Base-by-base conservation (phyloP, 768 basidiomycete genomes). In the Leccinum disarticulatum region DNA sequence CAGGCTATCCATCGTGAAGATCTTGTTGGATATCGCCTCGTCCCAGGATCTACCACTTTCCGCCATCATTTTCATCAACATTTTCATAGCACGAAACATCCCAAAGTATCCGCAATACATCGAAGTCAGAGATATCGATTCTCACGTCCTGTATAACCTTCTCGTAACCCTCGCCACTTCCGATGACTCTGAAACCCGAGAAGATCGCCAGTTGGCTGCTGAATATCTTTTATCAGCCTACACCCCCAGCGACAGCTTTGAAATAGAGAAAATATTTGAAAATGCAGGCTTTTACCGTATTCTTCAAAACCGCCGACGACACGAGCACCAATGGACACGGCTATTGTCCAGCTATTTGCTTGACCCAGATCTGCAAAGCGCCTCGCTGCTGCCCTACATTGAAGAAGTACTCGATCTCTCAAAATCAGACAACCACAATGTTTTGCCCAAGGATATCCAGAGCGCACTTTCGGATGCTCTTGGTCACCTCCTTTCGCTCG, bases 21-120 rank as follows among this genome's bases (percentile, higher is more conserved):
- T 93, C 56, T 77, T 98, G 36, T 80, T 95, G 58, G 94, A 98
- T 68, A 86, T 95, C 36, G 64, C 88, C 6, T 77, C 84, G 6
- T 70, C 77, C 54, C 76, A 75, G 25, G 78, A 80, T 52, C 74
- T 94, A 28, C 75, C 84, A 0, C 73, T 83, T 30, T 73, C 80
- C 43, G 93, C 92, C 69, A 76, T 78, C 59, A 94, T 91, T 3
- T 91, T 99, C 72, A 81, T 96, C 53, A 87, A 95, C 69, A 98
- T 99, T 61, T 99, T 99, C 74, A 83, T 98, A 58, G 93, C 97
- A 4, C 88, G 95, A 59, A 99, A 98, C 72, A 85, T 97, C 11
- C 93, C 97, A 0, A 98, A 98, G 76, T 99, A 98, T 75, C 87
- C 90, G 1, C 95, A 97, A 74, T 93, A 87, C 72, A 80, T 94